Base-by-base conservation (phyloP, 2,329 filamentous ascomycete genomes). In the Phyllosticta citribraziliensis region DNA sequence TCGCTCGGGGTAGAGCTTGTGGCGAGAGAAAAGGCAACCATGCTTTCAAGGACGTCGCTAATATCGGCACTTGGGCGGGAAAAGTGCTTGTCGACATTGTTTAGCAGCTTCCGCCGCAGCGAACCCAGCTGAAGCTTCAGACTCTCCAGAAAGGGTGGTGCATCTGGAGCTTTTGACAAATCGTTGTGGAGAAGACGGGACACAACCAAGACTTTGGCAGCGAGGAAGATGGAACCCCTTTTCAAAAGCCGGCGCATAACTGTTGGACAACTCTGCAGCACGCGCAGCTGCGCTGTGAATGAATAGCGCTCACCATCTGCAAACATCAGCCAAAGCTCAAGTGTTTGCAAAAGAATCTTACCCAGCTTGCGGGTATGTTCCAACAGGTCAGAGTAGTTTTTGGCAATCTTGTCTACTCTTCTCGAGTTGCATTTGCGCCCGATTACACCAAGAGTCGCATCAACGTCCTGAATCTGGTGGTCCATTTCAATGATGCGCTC, bases 401-500 rank as follows among this genome's bases (percentile, higher is more conserved):
- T 75, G 69, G 53, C 81, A 71, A 91, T 91, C 65, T 79, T 82
- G 24, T 85, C 85, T 24, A 96, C 79, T 25, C 86, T 80, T 58
- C 81, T 78, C 47, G 89, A 83, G 57, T 92, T 91, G 74, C 93
- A 97, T 61, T 84, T 83, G 52, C 83, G 83, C 54, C 90, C 89
- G 76, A 96, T 87, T 63, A 80, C 80, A 17, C 82, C 82, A 57
- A 97, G 80, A 47, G 86, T 83, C 5, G 80, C 77, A 73, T 96
- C 91, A 17, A 91, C 87, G 12, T 79, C 77, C 63, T 87, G 83
- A 76, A 94, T 93, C 70, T 93, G 86, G 50, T 75, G 76, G 66
- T 90, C 88, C 90, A 97, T 96, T 63, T 86, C 83, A 60, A 97
- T 88, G 66, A 97, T 97, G n/a, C 87, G 87, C 75, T 97, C 92